Evolutionary conservation across 225 moss, liverwort and hornwort genomes (phyloP).

Genomic region (Rhytidiadelphus loreus): DNA sequence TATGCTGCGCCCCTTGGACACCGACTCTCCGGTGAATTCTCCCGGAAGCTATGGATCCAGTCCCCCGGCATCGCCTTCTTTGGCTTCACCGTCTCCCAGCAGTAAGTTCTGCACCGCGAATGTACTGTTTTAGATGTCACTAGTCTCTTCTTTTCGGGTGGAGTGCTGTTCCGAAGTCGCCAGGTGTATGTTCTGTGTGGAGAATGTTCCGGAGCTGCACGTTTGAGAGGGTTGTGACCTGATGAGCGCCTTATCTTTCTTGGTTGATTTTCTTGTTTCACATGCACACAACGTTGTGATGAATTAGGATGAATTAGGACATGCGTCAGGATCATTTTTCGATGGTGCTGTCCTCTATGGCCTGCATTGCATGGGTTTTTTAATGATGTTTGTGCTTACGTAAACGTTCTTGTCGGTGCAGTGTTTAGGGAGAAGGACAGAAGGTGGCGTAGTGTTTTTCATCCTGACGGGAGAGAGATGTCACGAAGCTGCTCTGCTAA

Average conservation of each 20-base stretch:
- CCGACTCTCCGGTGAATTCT: conserved; percentile 23
- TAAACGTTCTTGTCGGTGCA: neutral
- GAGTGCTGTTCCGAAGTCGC: neutral
- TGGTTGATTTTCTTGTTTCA: neutral
- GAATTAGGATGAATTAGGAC: neutral
- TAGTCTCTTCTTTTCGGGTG: neutral
- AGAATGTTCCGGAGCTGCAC: neutral
- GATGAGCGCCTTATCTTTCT: neutral
- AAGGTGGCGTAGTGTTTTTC: conserved; percentile 50
- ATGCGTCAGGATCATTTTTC: too few relatives aligned
- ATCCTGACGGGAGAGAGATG: conserved; percentile 40
- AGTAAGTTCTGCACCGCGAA: neutral
- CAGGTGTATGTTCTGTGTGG: neutral
- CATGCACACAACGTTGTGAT: neutral
- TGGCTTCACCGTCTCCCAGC: conserved; percentile 45
- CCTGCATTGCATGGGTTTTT: neutral
- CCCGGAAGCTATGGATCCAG: conserved; percentile 43
- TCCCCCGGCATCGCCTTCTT: conserved; percentile 37
- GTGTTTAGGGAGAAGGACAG: conserved; percentile 40
- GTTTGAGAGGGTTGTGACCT: neutral
- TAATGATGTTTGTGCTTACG: neutral
- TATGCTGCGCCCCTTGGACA: conserved; percentile 40
- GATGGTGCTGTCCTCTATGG: neutral
- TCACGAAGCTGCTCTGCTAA: conserved; percentile 29
- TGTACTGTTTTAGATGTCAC: neutral